Evolutionary conservation across 305 asterid genomes (phyloP).

Genomic region (Solanum chacoense): DNA sequence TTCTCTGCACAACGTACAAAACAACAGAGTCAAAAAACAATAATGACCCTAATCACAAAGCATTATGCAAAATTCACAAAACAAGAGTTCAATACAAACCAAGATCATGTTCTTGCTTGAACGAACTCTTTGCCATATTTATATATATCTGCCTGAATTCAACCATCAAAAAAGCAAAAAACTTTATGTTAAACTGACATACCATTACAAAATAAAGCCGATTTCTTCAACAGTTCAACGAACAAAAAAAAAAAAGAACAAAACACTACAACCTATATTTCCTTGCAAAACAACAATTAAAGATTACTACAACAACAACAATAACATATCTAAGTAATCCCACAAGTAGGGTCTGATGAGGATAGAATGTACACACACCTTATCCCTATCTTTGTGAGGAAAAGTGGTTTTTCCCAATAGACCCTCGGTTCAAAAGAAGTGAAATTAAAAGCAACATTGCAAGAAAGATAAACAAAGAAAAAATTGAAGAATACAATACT

Average conservation of each 20-base stretch:
- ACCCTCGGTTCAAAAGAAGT: neutral
- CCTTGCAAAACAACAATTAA: neutral
- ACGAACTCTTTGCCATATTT: slow-evolving; percentile 13
- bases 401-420: neutral
- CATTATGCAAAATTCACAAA: neutral
- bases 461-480: neutral
- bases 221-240: neutral
- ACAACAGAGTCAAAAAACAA: neutral
- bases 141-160: neutral
- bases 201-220: neutral
- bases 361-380: neutral
- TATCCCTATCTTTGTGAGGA: neutral
- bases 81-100: slow-evolving; percentile 2
- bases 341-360: neutral
- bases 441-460: neutral
- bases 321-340: neutral
- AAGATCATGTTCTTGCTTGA: slow-evolving; percentile 18
- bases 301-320: neutral
- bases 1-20: slow-evolving; percentile 4
- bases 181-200: neutral
- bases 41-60: neutral
- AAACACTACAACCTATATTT: neutral
- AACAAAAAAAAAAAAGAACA: neutral
- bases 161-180: neutral
- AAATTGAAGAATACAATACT: neutral